Evolutionary conservation across 2,329 filamentous ascomycete genomes (phyloP), one percentile per base, ranked within the genome.

Genomic region (Fonsecaea pugnacius): DNA sequence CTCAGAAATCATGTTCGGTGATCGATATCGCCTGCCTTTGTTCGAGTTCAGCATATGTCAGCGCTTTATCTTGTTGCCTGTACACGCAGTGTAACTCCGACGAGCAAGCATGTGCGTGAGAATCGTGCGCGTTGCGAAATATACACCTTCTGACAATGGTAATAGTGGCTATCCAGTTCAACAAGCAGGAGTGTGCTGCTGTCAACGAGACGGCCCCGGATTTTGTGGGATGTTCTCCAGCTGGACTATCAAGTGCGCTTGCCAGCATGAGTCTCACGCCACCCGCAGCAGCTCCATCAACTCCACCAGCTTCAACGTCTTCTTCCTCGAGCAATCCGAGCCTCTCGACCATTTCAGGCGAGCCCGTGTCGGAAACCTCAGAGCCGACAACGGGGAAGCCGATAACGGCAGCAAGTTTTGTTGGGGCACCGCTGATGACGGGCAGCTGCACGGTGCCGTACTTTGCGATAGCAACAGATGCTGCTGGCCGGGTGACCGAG

Each of bases 141-240:
- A 38, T 12, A 21, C 14, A 40, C 8, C 16, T 16, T 30, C 57
- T 59, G 53, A 64, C 51, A 12, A 21, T n/a, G 6, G 30, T 55
- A 27, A 9, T 58, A 70, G 69, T 63, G 36, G 71, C 71, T 14
- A 72, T 72, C 32, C 66, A 69, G 58, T 72, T 71, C 68, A 72
- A 72, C 54, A 61, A 71, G 52, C 63, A 71, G 52, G 66, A 70
- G 51, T 72, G 71, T 50, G 64, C 61, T 16, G 63, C 66, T 10
- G 71, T 72, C 32, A 71, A 71, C 40, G 64, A 70, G 56, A 68
- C 69, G 12, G 71, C 71, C 12, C 71, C 71, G 8, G 65, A 70
- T 43, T 72, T 71, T 54, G 71, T 72, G 35, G 71, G 71, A 50
- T 72, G 71, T 53, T 71, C 71, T 3, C 69, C 70, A n/a, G 64